Percentiles rank a stretch among this genome's conserved stretches.
phyloP scores from a whole-genome alignment of 371 early-diverging fungal species.

The Mucor irregularis region DNA sequence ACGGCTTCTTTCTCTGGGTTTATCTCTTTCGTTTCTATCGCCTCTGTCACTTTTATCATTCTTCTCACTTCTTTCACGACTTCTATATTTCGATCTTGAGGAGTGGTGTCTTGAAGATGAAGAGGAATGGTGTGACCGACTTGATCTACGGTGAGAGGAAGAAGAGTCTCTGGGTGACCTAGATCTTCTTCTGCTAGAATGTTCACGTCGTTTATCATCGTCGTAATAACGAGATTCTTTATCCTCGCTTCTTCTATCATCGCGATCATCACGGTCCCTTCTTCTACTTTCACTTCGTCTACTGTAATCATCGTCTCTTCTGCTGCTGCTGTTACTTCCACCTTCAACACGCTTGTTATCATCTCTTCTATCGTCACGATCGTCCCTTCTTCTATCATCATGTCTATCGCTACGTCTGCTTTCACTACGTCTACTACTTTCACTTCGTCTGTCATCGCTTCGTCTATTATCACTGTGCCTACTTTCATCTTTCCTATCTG shows the following conservation, averaged over 20 bases:
- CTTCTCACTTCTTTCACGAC: conserved; percentile 10
- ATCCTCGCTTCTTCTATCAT: neutral
- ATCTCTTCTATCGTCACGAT: conserved; percentile 9
- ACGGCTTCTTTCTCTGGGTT: neutral
- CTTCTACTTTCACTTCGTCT: neutral
- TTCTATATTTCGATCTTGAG: conserved; percentile 28
- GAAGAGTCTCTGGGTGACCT: conserved; percentile 17
- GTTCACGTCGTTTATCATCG: neutral
- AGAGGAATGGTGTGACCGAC: conserved; percentile 5
- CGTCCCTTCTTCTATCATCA: conserved; percentile 12
- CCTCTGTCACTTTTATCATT: neutral
- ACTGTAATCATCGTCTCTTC: conserved; percentile 12
- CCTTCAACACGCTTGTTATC: conserved; percentile 8
- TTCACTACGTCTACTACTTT: conserved; percentile 2
- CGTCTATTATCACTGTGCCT: conserved; percentile 24
- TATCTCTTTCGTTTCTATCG: neutral
- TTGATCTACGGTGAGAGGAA: conserved; percentile 13
- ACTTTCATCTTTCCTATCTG: conserved; percentile 7
- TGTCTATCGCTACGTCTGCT: conserved; percentile 22
- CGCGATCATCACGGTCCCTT: neutral
- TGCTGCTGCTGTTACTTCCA: neutral
- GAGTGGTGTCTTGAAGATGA: conserved; percentile 31
- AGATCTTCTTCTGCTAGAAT: conserved; percentile 4
- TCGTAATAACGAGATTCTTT: neutral
- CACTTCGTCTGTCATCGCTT: too few relatives aligned